phyloP scores from a whole-genome alignment of 129 eudicot species.

The Flaveria bidentis region DNA sequence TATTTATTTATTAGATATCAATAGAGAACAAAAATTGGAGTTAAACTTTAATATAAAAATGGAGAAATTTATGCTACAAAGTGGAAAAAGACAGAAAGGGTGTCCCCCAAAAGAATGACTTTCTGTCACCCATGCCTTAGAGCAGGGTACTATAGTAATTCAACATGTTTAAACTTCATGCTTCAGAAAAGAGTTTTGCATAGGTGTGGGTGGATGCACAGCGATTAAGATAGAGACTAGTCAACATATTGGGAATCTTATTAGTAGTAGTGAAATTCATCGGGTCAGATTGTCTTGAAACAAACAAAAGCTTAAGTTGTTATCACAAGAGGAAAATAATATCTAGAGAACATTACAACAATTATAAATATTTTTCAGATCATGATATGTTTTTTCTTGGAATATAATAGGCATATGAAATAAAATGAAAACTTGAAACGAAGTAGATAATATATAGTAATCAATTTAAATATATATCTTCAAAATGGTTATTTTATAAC shows the following conservation, averaged over 20 bases:
- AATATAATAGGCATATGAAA: no score
- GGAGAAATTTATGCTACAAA: neutral
- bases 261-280: conserved; percentile 24
- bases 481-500: no score
- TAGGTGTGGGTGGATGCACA: conserved; percentile 28
- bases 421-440: no score
- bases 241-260: conserved; percentile 33
- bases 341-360: neutral
- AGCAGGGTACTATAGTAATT: conserved; percentile 42
- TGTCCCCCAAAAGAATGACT: conserved; percentile 38
- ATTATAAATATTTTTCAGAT: no score
- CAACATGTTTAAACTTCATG: conserved; percentile 30
- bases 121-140: conserved; percentile 49
- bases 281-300: conserved; percentile 45
- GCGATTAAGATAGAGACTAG: conserved; percentile 34
- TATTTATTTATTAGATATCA: neutral
- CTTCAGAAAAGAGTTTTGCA: conserved; percentile 23
- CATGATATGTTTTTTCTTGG: no score
- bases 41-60: neutral
- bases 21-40: neutral
- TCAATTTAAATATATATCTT: no score
- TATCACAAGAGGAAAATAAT: conserved; percentile 15
- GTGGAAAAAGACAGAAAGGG: conserved; percentile 35
- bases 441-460: no score
- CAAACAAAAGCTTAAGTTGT: conserved; percentile 43